Evolutionary conservation across 805 yeast genomes (phyloP).

Genomic region (Kluyveromyces nonfermentans): DNA sequence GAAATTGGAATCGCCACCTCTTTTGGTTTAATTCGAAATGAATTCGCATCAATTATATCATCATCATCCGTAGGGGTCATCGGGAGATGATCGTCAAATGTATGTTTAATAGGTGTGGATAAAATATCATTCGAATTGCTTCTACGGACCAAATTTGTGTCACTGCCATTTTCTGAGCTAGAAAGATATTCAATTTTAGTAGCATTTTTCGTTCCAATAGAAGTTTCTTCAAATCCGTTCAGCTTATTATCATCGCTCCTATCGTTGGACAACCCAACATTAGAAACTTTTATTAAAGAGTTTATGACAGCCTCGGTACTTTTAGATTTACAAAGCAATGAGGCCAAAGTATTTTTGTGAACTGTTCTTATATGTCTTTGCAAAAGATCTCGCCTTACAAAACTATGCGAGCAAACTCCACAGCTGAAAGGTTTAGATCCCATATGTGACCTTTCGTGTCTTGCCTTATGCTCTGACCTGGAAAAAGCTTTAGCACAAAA

Average conservation of each 20-base stretch:
- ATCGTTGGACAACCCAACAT: not conserved
- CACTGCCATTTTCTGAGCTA: not conserved
- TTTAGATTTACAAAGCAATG: not conserved
- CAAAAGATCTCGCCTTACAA: conserved; percentile 68
- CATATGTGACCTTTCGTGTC: conserved; percentile 75
- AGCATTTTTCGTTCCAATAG: not conserved
- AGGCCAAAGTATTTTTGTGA: conserved; percentile 34
- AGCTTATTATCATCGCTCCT: not conserved
- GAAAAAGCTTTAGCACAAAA: conserved; percentile 74
- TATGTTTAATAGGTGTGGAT: not conserved
- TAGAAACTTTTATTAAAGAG: conserved; percentile 1
- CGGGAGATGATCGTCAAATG: not conserved
- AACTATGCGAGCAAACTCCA: conserved; percentile 55
- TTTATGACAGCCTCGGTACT: not conserved
- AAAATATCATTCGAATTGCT: not conserved
- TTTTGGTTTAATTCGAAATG: not conserved
- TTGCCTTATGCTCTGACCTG: conserved; percentile 66
- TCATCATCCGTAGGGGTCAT: conserved; percentile 3
- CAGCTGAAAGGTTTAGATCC: conserved; percentile 76
- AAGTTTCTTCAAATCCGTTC: not conserved
- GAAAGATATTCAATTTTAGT: not conserved
- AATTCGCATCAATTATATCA: not conserved
- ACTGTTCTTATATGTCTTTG: conserved; percentile 76
- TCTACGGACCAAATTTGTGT: not conserved
- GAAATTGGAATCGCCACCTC: not conserved